Conservation (phyloP, 176 grass and related monocot species). For the Phoenix dactylifera region DNA sequence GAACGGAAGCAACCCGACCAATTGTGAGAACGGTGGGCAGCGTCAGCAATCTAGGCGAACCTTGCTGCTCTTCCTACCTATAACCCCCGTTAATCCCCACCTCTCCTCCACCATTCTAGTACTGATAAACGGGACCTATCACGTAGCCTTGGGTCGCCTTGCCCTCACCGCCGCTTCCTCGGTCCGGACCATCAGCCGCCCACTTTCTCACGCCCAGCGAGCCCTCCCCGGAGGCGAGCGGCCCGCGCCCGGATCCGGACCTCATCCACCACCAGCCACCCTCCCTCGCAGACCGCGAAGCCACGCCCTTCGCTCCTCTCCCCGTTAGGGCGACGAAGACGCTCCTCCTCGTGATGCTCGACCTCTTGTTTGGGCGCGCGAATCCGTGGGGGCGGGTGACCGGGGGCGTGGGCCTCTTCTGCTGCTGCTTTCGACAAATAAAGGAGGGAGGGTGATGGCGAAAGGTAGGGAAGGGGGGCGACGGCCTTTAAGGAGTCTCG, state of each 20-base stretch:
- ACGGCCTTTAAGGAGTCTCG: no score
- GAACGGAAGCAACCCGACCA: slow-evolving; percentile 75
- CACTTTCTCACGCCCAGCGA: slow-evolving; percentile 2
- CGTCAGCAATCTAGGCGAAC: slow-evolving; percentile 46
- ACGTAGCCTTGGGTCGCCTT: not conserved
- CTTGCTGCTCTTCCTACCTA: slow-evolving; percentile 11
- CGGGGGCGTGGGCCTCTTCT: no score
- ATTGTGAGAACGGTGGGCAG: slow-evolving; percentile 94
- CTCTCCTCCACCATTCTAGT: slow-evolving; percentile 8
- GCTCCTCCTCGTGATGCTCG: no score
- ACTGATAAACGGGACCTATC: slow-evolving; percentile 42
- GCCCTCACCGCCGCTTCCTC: slow-evolving; percentile 11
- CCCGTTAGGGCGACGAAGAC: no score
- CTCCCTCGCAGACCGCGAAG: no score
- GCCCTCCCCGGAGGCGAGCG: not conserved
- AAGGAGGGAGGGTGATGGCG: no score
- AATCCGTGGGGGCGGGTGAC: no score
- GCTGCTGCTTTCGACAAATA: no score
- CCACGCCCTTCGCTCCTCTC: no score
- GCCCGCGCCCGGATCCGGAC: slow-evolving; percentile 2
- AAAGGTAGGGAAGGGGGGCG: no score
- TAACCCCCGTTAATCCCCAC: slow-evolving; percentile 29
- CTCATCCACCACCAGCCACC: slow-evolving; percentile 5
- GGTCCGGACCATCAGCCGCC: slow-evolving; percentile 28
- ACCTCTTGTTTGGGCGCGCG: no score